Evolutionary conservation across 2,329 filamentous ascomycete genomes (phyloP), one percentile per base, ranked within the genome.

Genomic region (Aspergillus transmontanensis): DNA sequence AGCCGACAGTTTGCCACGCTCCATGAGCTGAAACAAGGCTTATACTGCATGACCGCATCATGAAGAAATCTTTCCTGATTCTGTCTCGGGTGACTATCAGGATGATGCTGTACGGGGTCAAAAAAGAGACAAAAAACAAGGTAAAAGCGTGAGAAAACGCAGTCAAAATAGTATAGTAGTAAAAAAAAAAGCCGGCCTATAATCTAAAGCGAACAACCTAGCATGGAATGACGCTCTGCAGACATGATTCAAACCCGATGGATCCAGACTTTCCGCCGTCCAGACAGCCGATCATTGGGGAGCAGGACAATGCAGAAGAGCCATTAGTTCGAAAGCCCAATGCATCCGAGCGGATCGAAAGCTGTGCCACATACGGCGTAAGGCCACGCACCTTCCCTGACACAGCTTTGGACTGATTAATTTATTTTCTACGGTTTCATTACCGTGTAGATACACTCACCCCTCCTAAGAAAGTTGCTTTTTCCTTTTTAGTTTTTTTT

Each of bases 311-410:
- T 64, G 60, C 62, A 65, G 34, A 58, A 53, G 51, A 54, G 60
- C 19, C 67, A 64, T 66, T 70, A 70, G 67, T 65, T 59, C 62
- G 58, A 45, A 64, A 59, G 61, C 59, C 61, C 50, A 62, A 63
- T 63, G 64, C 67, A 69, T 61, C 36, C 48, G 60, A 63, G 63
- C 60, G 65, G 65, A 68, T 63, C 57, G 50, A 43, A 60, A 63
- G 53, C 55, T 60, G 58, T 64, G 59, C 61, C 64, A 65, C 65
- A 60, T 32, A 51, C 28, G 28, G 48, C 34, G 48, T 66, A 59
- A 41, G 59, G 57, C 60, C 64, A 66, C 63, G 61, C 64, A 68
- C 64, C 59, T 65, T 64, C 60, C 56, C 59, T 65, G 61, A 61
- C 57, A 59, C 59, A 58, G 48, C 55, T 63, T 61, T 62, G 61